Percentiles rank a stretch among this genome's conserved stretches.
Evolutionary conservation across 441 rosid species (phyloP).

Genomic region (Viola pubescens): DNA sequence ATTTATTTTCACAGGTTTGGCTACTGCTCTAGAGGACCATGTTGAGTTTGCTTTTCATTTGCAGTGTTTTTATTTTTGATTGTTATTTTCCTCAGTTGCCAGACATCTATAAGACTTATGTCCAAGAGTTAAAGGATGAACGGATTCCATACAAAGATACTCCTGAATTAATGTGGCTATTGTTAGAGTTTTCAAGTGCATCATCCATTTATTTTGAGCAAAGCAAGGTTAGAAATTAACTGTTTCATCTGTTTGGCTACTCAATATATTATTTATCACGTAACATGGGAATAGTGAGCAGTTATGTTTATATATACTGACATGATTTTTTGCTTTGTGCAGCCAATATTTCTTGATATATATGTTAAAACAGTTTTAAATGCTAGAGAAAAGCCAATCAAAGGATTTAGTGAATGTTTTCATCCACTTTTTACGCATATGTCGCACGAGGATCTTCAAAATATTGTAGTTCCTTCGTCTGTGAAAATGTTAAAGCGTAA

Average conservation of each 20-base stretch:
- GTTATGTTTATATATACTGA: slow-evolving; percentile 13
- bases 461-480: slow-evolving; percentile 65
- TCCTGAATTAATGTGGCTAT: slow-evolving; percentile 58
- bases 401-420: slow-evolving; percentile 59
- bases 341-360: slow-evolving; percentile 70
- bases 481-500: slow-evolving; percentile 96
- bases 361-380: slow-evolving; percentile 80
- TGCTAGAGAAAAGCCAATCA: slow-evolving; percentile 69
- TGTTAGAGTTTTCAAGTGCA: slow-evolving; percentile 56
- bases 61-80: slow-evolving; percentile 1
- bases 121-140: slow-evolving; percentile 56
- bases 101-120: slow-evolving; percentile 48
- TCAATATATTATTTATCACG: neutral
- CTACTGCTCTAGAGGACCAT: neutral
- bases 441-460: slow-evolving; percentile 80
- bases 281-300: slow-evolving; percentile 2
- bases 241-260: slow-evolving; percentile 5
- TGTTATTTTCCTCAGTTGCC: slow-evolving; percentile 47
- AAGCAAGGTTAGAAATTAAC: slow-evolving; percentile 45
- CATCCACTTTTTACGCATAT: slow-evolving; percentile 49
- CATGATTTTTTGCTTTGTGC: slow-evolving; percentile 30
- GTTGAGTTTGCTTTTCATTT: slow-evolving; percentile 1
- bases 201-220: slow-evolving; percentile 48
- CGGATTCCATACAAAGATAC: slow-evolving; percentile 69
- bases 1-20: slow-evolving; percentile 44